Evolutionary conservation across 352 stramenopile genomes (phyloP).

Genomic region (Phytophthora ohioensis): DNA sequence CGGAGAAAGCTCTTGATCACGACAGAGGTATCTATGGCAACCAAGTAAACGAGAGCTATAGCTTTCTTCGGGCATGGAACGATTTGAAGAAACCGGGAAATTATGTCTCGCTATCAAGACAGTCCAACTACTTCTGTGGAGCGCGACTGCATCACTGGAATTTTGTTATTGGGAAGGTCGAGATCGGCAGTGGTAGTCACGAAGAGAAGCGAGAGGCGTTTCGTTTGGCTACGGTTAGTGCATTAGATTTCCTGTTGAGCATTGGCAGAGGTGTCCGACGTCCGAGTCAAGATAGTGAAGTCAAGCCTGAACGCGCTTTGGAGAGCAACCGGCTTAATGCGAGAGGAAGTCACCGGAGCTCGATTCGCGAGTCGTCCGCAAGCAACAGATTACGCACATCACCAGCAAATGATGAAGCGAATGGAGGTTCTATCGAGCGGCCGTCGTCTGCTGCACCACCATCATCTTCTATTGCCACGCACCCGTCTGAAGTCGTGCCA

Average conservation of each 20-base stretch:
- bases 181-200: conserved; percentile 74
- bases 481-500: neutral
- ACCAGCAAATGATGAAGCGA: conserved; percentile 4
- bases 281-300: conserved; percentile 13
- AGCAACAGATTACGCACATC: conserved; percentile 8
- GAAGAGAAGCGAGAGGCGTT: conserved; percentile 63
- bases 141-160: conserved; percentile 64
- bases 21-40: conserved; percentile 27
- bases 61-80: conserved; percentile 66
- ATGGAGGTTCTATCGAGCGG: neutral
- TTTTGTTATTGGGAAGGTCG: conserved; percentile 70
- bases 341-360: conserved; percentile 18
- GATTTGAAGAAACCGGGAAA: conserved; percentile 50
- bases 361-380: conserved; percentile 22
- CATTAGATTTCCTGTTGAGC: conserved; percentile 53
- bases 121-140: conserved; percentile 62
- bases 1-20: conserved; percentile 41
- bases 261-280: conserved; percentile 14
- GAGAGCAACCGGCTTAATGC: conserved; percentile 1
- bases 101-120: conserved; percentile 46
- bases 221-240: conserved; percentile 48
- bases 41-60: conserved; percentile 38
- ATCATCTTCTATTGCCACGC: neutral
- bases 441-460: neutral
- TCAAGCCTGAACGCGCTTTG: conserved; percentile 9